These are phyloP conservation scores for Asterochloris sp. DNA, from an alignment of 139 green algal species.

Conservation along the genomic window DNA sequence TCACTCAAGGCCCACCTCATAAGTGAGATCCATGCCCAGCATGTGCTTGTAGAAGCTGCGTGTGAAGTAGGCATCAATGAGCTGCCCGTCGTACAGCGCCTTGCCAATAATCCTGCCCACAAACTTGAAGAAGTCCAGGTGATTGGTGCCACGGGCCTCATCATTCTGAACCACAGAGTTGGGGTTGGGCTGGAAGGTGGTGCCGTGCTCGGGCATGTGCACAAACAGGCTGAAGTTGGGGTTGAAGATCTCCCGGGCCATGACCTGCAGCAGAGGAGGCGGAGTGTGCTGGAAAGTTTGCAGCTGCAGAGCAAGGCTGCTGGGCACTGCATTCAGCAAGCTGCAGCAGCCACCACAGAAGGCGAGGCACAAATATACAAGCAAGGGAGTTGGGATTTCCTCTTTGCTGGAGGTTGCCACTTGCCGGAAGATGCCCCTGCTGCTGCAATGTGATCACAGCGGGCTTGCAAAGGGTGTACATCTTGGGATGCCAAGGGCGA, in stretches of 20 bases:
- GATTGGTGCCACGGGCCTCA: conserved; percentile 67
- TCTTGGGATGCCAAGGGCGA: no score
- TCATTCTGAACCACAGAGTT: conserved; percentile 88
- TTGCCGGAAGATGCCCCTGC: no score
- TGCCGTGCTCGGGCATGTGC: conserved; percentile 70
- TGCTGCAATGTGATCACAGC: no score
- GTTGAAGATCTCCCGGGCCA: conserved; percentile 97
- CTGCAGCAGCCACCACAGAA: no score
- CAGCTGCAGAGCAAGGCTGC: no score
- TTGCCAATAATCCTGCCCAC: conserved; percentile 79
- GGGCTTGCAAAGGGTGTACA: no score
- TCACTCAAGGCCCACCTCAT: conserved; percentile 38
- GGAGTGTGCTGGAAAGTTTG: no score
- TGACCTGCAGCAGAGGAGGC: conserved; percentile 52
- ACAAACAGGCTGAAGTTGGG: conserved; percentile 88
- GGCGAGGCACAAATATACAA: no score
- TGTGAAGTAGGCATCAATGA: conserved; percentile 97
- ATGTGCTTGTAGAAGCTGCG: conserved; percentile 99
- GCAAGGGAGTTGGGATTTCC: no score
- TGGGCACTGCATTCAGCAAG: no score
- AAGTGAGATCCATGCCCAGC: conserved; percentile 82
- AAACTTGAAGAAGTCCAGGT: conserved; percentile 96
- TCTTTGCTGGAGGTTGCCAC: no score
- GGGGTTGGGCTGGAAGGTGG: conserved; percentile 97
- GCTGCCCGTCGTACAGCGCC: conserved; percentile 89